phyloP scores from a whole-genome alignment of 331 rosid species.

The Erythrophleum ivorense region DNA sequence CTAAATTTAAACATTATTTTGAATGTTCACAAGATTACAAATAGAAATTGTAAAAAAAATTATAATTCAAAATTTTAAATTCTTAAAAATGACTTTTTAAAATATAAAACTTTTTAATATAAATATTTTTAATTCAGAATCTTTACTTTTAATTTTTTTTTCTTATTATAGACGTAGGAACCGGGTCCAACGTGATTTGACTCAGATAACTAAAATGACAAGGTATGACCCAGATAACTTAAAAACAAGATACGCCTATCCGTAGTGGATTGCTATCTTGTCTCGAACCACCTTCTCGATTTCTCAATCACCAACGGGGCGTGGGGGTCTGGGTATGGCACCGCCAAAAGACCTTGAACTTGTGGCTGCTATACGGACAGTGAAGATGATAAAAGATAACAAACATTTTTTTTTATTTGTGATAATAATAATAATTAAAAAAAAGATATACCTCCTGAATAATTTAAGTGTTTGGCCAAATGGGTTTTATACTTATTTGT shows the following conservation, averaged over 20 bases:
- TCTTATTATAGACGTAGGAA: not conserved
- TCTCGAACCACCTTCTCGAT: not conserved
- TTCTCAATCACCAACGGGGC: not conserved
- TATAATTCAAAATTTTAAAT: too few species aligned
- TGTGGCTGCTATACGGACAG: not conserved
- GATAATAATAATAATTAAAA: too few species aligned
- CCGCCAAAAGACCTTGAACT: not conserved
- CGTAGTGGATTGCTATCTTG: not conserved
- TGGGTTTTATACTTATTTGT: not conserved
- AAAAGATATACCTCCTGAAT: too few species aligned
- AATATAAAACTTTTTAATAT: too few species aligned
- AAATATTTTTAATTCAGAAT: too few species aligned
- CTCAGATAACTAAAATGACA: not conserved
- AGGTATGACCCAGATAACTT: not conserved
- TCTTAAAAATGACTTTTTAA: too few species aligned
- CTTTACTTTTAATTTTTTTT: too few species aligned
- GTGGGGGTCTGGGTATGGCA: not conserved
- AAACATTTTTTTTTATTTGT: not conserved
- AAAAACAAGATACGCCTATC: not conserved
- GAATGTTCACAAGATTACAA: too few species aligned
- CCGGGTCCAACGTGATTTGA: constrained; percentile 21
- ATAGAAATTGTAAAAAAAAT: too few species aligned
- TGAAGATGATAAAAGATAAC: not conserved
- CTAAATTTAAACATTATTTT: too few species aligned
- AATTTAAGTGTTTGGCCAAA: not conserved